Base-by-base conservation (phyloP, 192 early-diverging fungal genomes). In the Allomyces macrogynus region DNA sequence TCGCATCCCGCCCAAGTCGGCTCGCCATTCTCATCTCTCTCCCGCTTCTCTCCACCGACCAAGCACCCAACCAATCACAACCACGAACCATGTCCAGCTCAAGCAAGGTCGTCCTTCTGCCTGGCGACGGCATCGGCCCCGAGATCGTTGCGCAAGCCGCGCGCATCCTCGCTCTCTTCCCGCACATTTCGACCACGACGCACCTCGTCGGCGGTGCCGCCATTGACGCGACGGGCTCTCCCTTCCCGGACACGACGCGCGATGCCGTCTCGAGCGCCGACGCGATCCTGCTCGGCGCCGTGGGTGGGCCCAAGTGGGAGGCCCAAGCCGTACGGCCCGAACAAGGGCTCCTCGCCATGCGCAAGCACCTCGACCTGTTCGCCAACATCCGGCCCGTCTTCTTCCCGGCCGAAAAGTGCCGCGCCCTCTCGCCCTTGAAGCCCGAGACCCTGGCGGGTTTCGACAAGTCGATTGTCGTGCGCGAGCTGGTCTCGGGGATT, bases 251-350 rank as follows among this genome's bases (percentile, higher is more conserved):
- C 10, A 68, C 74, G 67, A 89, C 95, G 44, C 80, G 93, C 61
- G 84, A 78, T 1, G 86, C 90, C 24, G 92, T 90, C 73, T 81
- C 82, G 70, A 68, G 71, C 24, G 88, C 95, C 12, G 80, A 89
- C 67, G 95, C 91, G n/a, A 89, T 99, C 71, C 78, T 99, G 54
- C 76, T 99, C 22, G 95, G 95, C 66, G 95, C 95, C 63, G 94
- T 99, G 61, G 95, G 95, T 69, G 95, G 95, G 40, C 92, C 92
- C n/a, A 84, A 92, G 72, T 95, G 92, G 92, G 84, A 80, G 67
- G 79, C 80, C 10, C 68, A 75, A 66, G 90, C 89, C 23, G 87
- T 91, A 20, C 84, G 95, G 62, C 92, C 95, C 62, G 95, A 99
- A 71, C 89, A 92, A 74, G 94, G 93, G 27, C 74, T 99, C 60